Evolutionary conservation across 2,329 filamentous ascomycete species (phyloP).

Genomic region (Pseudopyricularia cyperi): DNA sequence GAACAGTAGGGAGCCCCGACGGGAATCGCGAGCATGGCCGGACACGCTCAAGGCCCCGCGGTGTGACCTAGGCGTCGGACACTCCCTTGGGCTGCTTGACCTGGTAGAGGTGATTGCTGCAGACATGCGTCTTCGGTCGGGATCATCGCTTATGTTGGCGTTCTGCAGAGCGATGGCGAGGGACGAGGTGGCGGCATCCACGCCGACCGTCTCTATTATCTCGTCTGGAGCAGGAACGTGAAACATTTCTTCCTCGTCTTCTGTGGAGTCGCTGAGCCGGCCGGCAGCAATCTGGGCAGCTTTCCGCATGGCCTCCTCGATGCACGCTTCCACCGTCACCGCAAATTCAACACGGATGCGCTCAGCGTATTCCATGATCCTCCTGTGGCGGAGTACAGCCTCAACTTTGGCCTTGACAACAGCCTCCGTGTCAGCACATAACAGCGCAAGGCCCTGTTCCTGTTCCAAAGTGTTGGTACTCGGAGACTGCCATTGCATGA

Average conservation of each 20-base stretch:
- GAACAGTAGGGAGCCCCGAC: conserved; percentile 64
- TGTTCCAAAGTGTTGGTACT: conserved; percentile 84
- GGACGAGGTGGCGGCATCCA: conserved; percentile 42
- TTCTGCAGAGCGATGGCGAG: conserved; percentile 40
- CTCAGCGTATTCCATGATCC: conserved; percentile 91
- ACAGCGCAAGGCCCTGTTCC: conserved; percentile 72
- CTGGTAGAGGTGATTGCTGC: conserved; percentile 63
- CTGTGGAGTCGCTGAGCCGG: conserved; percentile 65
- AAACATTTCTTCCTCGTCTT: conserved; percentile 43
- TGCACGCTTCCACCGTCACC: conserved; percentile 86
- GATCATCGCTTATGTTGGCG: conserved; percentile 25
- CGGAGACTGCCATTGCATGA: conserved; percentile 92
- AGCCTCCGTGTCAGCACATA: conserved; percentile 84
- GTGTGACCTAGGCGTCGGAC: conserved; percentile 80
- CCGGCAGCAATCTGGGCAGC: conserved; percentile 79
- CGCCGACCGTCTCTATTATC: conserved; percentile 21
- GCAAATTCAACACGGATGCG: conserved; percentile 91
- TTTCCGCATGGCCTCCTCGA: conserved; percentile 81
- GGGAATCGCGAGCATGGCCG: conserved; percentile 47
- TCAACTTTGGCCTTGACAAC: conserved; percentile 83
- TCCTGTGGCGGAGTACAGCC: conserved; percentile 78
- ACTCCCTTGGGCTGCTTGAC: conserved; percentile 83
- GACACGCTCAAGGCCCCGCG: conserved; percentile 45
- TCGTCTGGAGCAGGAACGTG: conserved; percentile 23
- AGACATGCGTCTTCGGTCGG: conserved; percentile 30